A percentile compares a stretch with the other conserved stretches of the same genome.
These are phyloP conservation scores for Yamadazyma trypodendri DNA, from an alignment of 1,139 yeast species.

Conservation along the genomic window DNA sequence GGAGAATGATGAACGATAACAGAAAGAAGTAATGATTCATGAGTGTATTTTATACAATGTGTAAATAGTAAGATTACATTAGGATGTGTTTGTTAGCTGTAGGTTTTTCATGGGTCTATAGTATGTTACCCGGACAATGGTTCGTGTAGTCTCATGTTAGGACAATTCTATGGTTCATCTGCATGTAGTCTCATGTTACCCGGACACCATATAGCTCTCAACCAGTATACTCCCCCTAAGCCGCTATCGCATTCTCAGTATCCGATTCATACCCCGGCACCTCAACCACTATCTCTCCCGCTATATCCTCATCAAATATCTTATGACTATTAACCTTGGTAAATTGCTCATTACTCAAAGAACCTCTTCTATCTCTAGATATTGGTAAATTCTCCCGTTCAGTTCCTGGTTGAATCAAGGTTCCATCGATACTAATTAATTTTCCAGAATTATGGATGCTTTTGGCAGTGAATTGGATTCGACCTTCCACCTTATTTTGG, in stretches of 20 bases:
- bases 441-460: slow-evolving; percentile 75
- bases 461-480: slow-evolving; percentile 69
- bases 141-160: no score
- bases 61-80: no score
- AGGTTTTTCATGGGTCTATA: no score
- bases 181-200: no score
- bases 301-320: slow-evolving; percentile 40
- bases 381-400: slow-evolving; percentile 59
- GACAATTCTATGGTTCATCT: no score
- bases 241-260: slow-evolving; percentile 28
- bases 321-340: slow-evolving; percentile 26
- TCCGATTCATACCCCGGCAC: slow-evolving; percentile 17
- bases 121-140: no score
- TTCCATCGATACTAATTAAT: slow-evolving; percentile 83
- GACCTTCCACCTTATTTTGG: slow-evolving; percentile 77
- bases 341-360: slow-evolving; percentile 13
- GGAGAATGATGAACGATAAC: slow-evolving; percentile 75
- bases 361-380: slow-evolving; percentile 30
- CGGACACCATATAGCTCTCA: no score
- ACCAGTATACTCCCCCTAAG: no score
- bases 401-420: slow-evolving; percentile 63
- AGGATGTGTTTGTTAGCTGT: no score
- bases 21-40: slow-evolving; percentile 29
- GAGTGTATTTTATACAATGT: no score
- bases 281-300: slow-evolving; percentile 15